Evolutionary conservation across 768 basidiomycete genomes (phyloP).

Genomic region (Tremella yokohamensis): DNA sequence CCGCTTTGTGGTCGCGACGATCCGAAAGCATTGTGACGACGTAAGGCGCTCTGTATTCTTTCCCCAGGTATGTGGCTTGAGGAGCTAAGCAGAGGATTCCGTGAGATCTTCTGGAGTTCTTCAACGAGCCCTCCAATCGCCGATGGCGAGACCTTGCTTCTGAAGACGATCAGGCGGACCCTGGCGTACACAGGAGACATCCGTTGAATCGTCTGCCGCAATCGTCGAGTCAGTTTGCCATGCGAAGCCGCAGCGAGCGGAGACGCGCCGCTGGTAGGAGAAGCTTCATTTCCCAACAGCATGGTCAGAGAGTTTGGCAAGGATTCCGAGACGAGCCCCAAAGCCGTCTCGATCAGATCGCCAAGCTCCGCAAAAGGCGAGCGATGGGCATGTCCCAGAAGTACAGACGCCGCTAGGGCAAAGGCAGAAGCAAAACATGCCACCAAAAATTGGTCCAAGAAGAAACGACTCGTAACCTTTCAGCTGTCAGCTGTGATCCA

Average conservation of each 20-base stretch:
- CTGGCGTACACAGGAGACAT: slow-evolving; percentile 11
- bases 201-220: background rate
- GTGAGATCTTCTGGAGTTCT: slow-evolving; percentile 20
- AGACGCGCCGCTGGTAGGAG: too few species aligned
- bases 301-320: slow-evolving; percentile 14
- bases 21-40: slow-evolving; percentile 4
- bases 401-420: slow-evolving; percentile 26
- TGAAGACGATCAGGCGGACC: slow-evolving; percentile 13
- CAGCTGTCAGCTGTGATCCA: background rate
- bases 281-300: too few species aligned
- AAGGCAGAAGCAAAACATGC: slow-evolving; percentile 36
- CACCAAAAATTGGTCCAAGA: slow-evolving; percentile 33
- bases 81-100: slow-evolving; percentile 40
- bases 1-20: background rate
- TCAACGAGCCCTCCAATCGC: slow-evolving; percentile 18
- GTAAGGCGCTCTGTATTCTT: slow-evolving; percentile 34
- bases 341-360: slow-evolving; percentile 12
- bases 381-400: slow-evolving; percentile 13
- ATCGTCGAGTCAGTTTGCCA: slow-evolving; percentile 1
- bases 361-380: slow-evolving; percentile 25
- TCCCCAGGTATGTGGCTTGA: slow-evolving; percentile 41
- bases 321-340: background rate
- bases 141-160: slow-evolving; percentile 1
- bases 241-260: background rate
- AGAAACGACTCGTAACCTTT: slow-evolving; percentile 20